Evolutionary conservation across 1,139 yeast genomes (phyloP), one percentile per base, ranked within the genome.

Genomic region (Sugiyamaella novakii): DNA sequence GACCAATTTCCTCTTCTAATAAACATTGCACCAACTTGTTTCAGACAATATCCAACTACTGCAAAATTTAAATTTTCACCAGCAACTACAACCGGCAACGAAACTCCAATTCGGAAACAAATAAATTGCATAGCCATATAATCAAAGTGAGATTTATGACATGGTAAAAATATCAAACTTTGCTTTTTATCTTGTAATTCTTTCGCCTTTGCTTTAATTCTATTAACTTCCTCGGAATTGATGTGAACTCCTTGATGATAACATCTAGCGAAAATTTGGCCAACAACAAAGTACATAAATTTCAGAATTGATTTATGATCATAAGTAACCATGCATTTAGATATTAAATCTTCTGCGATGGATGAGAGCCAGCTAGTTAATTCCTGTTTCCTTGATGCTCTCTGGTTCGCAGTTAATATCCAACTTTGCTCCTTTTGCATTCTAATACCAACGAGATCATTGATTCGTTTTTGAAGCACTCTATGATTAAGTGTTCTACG

Each of bases 31-130:
- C 76, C 76, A 8, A 68, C 69, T 41, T 70, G 68, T 43, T 70
- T 59, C 40, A 68, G 56, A 56, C 68, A 56, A 30, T 69, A 68
- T 1, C 86, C 85, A 48, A 82, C 73, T 10, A 81, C 68, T 1
- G 85, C 81, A 47, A 82, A 81, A 59, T 82, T 81, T 61, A 82
- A 74, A 63, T 82, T 82, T 50, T 82, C 86, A 5, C 87, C 87
- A 1, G 87, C 87, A 46, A 82, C 79, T 3, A 82, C 85, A 2
- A 78, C 67, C 1, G 87, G 87, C 10, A 76, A 65, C 8, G 84
- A 72, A 53, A 82, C 67, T 35, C 81, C 82, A 56, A 81, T 73
- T 35, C 86, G 66, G 57, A 80, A 75, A 51, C 81, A 73, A 40
- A 81, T 69, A 50, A 81, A 71, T 58, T 82, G 87, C 47, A 83